Conservation (phyloP, 2,329 filamentous ascomycete species). For the Trichoderma breve region DNA sequence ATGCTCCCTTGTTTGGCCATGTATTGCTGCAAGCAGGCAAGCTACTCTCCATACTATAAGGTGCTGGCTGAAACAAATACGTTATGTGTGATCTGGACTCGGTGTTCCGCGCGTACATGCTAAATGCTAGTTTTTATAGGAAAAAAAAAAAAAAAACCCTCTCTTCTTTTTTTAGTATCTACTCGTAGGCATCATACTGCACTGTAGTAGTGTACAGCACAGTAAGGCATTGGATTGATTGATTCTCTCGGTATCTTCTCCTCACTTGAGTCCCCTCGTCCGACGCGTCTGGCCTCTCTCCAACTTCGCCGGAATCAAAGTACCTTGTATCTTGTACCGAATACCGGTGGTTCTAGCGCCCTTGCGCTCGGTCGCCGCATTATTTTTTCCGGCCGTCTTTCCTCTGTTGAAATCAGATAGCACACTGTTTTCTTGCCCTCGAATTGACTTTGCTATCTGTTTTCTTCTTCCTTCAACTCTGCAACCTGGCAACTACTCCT, state of each 20-base stretch:
- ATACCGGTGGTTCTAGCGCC: constrained; percentile 18
- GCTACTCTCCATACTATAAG: background rate
- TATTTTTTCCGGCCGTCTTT: background rate
- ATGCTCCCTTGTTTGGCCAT: background rate
- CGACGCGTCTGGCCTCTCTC: constrained; percentile 2
- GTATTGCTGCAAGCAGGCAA: constrained; percentile 7
- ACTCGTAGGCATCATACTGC: background rate
- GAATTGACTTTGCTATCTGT: background rate
- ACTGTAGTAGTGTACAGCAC: background rate
- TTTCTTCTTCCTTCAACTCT: background rate
- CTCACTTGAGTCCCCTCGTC: background rate
- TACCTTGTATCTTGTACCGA: background rate
- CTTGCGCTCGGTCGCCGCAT: constrained; percentile 24
- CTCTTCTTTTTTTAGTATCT: background rate
- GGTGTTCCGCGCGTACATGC: background rate
- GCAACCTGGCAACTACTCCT: background rate
- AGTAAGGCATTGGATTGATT: constrained; percentile 19
- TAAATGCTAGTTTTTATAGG: background rate
- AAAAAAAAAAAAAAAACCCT: background rate
- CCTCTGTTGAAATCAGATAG: background rate
- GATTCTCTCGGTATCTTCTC: constrained; percentile 22
- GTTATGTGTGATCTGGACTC: background rate
- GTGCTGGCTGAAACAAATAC: background rate
- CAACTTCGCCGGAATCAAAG: background rate
- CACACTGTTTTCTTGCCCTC: background rate